These are phyloP conservation scores for Lepidium didymum DNA, from an alignment of 345 rosid genomes.

Conservation along the genomic window DNA sequence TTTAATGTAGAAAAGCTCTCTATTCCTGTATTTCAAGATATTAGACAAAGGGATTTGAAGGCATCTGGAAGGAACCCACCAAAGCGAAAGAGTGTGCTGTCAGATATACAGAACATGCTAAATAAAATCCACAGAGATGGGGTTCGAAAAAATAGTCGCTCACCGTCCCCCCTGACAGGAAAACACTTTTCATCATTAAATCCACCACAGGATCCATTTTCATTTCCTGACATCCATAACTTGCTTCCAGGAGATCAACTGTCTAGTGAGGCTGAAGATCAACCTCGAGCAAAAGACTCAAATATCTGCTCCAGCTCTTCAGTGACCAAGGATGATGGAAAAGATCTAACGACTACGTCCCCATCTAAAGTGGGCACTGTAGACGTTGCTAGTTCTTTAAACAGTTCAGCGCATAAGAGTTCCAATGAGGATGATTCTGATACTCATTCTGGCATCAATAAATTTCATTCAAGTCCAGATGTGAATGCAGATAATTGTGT, in stretches of 20 bases:
- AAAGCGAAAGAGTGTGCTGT: constrained; percentile 41
- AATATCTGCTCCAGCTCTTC: constrained; percentile 18
- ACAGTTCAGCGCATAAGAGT: constrained; percentile 23
- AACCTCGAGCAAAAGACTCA: constrained; percentile 21
- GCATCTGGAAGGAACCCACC: constrained; percentile 32
- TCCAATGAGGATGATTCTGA: constrained; percentile 20
- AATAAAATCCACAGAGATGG: constrained; percentile 30
- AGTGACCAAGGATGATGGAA: constrained; percentile 29
- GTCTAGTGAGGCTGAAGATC: constrained; percentile 29
- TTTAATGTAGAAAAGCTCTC: constrained; percentile 35
- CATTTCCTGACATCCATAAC: constrained; percentile 32
- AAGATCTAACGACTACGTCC: constrained; percentile 18
- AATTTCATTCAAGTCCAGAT: constrained; percentile 23
- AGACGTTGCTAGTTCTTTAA: constrained; percentile 25
- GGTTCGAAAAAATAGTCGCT: constrained; percentile 26
- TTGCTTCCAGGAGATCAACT: constrained; percentile 28
- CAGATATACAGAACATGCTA: constrained; percentile 47
- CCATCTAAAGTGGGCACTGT: constrained; percentile 14
- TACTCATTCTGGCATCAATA: constrained; percentile 21
- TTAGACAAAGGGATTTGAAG: constrained; percentile 41
- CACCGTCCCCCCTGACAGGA: not conserved
- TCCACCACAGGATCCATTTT: constrained; percentile 50
- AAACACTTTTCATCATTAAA: constrained; percentile 32
- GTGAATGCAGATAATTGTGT: constrained; percentile 9
- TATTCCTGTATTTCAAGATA: constrained; percentile 53